phyloP scores from a whole-genome alignment of 2,329 filamentous ascomycete genomes.

The Exophiala xenobiotica region DNA sequence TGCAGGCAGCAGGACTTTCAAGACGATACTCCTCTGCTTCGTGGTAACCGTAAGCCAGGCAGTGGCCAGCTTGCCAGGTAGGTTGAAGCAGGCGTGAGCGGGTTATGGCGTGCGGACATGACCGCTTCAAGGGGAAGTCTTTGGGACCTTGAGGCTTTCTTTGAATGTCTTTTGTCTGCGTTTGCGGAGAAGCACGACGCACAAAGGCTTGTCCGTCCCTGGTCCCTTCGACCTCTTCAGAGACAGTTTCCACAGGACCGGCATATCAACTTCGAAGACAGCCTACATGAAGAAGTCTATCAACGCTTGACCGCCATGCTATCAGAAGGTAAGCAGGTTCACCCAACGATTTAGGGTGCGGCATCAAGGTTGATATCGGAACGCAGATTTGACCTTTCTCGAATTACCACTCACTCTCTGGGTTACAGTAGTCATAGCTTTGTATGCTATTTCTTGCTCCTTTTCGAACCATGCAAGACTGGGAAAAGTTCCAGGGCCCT shows the following conservation, averaged over 20 bases:
- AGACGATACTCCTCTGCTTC: too few species aligned
- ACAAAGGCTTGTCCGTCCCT: neutral
- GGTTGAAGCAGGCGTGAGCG: too few species aligned
- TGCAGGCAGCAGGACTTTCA: too few species aligned
- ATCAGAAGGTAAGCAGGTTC: constrained; percentile 51
- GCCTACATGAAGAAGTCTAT: neutral
- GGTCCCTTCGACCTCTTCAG: neutral
- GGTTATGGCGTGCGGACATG: neutral
- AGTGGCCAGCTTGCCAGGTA: too few species aligned
- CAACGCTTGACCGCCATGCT: neutral
- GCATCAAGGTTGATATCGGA: constrained; percentile 60
- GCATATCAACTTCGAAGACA: too few species aligned
- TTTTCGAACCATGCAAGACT: constrained; percentile 12
- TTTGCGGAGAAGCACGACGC: neutral
- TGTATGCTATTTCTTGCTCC: constrained; percentile 4
- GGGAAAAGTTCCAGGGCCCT: constrained; percentile 25
- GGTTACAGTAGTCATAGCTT: constrained; percentile 7
- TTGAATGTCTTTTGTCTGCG: neutral
- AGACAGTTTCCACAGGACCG: too few species aligned
- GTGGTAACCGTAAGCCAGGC: too few species aligned
- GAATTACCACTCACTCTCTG: constrained; percentile 30
- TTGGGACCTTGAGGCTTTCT: neutral
- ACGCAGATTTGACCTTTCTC: constrained; percentile 80
- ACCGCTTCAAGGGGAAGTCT: too few species aligned
- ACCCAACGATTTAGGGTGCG: constrained; percentile 52